These are phyloP conservation scores for Cruciata laevipes DNA, from an alignment of 257 asterid genomes.

Conservation along the genomic window DNA sequence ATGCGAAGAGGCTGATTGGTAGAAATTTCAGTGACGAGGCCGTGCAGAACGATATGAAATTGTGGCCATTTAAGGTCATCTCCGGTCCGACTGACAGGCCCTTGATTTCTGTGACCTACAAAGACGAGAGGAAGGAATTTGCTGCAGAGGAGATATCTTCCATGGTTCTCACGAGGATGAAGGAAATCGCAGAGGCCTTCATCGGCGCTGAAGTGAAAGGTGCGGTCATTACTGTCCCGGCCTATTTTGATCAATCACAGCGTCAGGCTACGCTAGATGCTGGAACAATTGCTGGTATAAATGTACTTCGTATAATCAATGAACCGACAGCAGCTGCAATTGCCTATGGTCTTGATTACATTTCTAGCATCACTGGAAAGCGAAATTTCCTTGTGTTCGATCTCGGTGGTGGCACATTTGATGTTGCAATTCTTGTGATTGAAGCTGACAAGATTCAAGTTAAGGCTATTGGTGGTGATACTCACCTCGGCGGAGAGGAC, in stretches of 20 bases:
- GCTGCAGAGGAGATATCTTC: neutral
- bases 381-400: neutral
- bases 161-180: neutral
- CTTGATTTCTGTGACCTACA: neutral
- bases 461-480: conserved; percentile 1
- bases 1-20: neutral
- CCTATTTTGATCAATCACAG: neutral
- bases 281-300: neutral
- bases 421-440: neutral
- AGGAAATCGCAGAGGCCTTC: neutral
- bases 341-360: neutral
- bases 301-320: neutral
- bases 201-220: neutral
- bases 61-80: neutral
- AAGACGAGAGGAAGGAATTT: neutral
- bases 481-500: conserved; percentile 9
- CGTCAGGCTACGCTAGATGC: neutral
- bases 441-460: neutral
- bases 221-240: conserved; percentile 1
- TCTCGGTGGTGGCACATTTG: conserved; percentile 1
- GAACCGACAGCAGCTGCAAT: conserved; percentile 2
- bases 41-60: neutral
- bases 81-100: neutral
- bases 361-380: neutral
- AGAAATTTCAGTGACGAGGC: neutral